Conservation (phyloP, 2,329 filamentous ascomycete species). For the Aspergillus intermedius region DNA sequence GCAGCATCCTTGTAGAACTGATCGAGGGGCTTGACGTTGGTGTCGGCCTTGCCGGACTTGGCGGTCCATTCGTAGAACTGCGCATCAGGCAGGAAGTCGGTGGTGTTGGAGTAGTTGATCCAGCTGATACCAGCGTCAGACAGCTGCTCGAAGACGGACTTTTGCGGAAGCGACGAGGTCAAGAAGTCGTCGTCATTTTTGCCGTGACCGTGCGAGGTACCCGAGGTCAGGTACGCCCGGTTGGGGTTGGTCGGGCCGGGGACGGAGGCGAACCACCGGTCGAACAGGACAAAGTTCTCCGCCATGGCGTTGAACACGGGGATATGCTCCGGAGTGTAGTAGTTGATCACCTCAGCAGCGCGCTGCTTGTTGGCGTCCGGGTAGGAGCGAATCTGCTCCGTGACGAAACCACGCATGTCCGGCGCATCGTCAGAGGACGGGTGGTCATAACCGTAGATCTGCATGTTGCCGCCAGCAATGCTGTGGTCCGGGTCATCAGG, state of each 20-base stretch:
- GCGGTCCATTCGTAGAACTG: constrained; percentile 40
- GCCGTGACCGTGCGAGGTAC: constrained; percentile 36
- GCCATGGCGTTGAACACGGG: constrained; percentile 37
- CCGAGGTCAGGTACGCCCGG: constrained; percentile 33
- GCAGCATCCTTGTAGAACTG: constrained; percentile 42
- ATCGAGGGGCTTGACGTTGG: constrained; percentile 31
- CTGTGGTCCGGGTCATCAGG: constrained; percentile 41
- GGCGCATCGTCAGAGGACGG: constrained; percentile 20
- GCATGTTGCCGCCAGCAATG: constrained; percentile 39
- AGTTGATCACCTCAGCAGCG: constrained; percentile 40
- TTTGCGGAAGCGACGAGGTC: constrained; percentile 30
- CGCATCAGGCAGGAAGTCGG: constrained; percentile 40
- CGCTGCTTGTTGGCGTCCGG: constrained; percentile 24
- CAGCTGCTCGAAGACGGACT: constrained; percentile 37
- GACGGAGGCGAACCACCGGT: constrained; percentile 38
- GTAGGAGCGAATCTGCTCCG: constrained; percentile 36
- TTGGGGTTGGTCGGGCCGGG: constrained; percentile 37
- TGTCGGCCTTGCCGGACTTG: constrained; percentile 26
- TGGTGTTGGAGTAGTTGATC: constrained; percentile 44
- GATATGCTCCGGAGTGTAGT: constrained; percentile 38
- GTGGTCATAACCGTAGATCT: constrained; percentile 36
- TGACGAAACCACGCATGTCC: constrained; percentile 38
- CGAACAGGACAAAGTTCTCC: constrained; percentile 41
- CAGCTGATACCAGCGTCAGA: constrained; percentile 37
- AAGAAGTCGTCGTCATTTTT: constrained; percentile 30